These are phyloP conservation scores for Chlamydomonas reinhardtii DNA, from an alignment of 163 green algal genomes.

Conservation along the genomic window DNA sequence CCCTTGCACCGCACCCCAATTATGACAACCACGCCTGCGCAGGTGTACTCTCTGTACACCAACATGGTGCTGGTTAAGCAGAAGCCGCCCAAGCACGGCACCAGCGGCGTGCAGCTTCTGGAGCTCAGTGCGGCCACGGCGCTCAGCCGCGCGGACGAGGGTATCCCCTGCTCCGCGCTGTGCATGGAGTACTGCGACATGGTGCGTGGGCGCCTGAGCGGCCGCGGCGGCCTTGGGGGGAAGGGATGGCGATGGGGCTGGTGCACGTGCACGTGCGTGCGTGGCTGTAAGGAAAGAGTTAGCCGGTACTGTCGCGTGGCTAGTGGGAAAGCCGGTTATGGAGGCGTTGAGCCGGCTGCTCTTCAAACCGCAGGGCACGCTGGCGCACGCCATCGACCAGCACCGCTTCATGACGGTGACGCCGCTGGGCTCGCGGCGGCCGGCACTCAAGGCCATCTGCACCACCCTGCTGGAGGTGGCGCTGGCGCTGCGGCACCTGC, in stretches of 20 bases:
- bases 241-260: neutral
- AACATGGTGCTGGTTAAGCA: conserved; percentile 49
- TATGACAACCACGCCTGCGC: no score
- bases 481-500: conserved; percentile 51
- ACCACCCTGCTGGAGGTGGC: conserved; percentile 55
- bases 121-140: conserved; percentile 24
- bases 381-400: conserved; percentile 45
- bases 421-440: conserved; percentile 26
- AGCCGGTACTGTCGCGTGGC: no score
- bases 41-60: conserved; percentile 46
- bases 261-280: no score
- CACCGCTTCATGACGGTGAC: conserved; percentile 47
- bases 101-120: conserved; percentile 44
- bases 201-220: neutral
- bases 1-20: no score
- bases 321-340: no score
- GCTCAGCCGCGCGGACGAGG: conserved; percentile 16
- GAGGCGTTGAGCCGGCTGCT: no score
- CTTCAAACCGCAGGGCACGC: conserved; percentile 9
- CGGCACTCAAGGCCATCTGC: conserved; percentile 50
- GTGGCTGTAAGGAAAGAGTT: no score
- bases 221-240: no score
- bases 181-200: conserved; percentile 48
- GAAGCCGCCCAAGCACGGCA: conserved; percentile 41
- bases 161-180: conserved; percentile 43